phyloP scores from a whole-genome alignment of 208 protist species.

The Leishmania aethiopica region DNA sequence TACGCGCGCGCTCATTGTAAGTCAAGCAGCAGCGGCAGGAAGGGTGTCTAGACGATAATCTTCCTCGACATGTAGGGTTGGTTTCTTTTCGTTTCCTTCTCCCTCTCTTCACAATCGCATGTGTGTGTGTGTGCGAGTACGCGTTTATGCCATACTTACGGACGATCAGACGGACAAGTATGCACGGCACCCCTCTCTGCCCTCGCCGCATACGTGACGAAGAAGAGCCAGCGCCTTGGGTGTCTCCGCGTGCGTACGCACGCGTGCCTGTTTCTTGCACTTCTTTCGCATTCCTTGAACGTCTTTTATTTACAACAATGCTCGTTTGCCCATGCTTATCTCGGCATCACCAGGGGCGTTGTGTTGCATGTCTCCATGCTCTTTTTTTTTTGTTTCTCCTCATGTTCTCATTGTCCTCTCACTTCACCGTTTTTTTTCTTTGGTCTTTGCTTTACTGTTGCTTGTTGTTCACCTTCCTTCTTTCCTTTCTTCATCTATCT shows the following conservation, averaged over 20 bases:
- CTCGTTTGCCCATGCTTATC: not conserved
- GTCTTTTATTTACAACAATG: not conserved
- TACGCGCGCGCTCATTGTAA: not conserved
- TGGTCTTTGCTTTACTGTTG: not conserved
- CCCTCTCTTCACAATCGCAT: not conserved
- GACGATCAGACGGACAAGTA: not conserved
- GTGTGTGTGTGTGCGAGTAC: not conserved
- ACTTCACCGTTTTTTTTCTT: not conserved
- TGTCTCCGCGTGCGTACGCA: not conserved
- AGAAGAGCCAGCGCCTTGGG: not conserved
- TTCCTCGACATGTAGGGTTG: not conserved
- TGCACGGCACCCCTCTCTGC: not conserved
- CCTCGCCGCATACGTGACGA: not conserved
- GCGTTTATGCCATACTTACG: not conserved
- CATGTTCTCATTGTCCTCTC: not conserved
- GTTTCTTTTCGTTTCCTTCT: not conserved
- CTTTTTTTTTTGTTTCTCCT: too few species aligned
- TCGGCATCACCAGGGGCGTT: not conserved
- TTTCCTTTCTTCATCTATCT: not conserved
- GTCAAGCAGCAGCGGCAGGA: not conserved
- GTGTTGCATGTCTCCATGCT: not conserved
- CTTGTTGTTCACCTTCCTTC: not conserved
- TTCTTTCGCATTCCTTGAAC: not conserved
- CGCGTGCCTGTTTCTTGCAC: slow-evolving; percentile 9
- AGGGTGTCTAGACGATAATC: not conserved